Evolutionary conservation across 352 stramenopile genomes (phyloP), one percentile per base, ranked within the genome.

Genomic region (Phytophthora lateralis): DNA sequence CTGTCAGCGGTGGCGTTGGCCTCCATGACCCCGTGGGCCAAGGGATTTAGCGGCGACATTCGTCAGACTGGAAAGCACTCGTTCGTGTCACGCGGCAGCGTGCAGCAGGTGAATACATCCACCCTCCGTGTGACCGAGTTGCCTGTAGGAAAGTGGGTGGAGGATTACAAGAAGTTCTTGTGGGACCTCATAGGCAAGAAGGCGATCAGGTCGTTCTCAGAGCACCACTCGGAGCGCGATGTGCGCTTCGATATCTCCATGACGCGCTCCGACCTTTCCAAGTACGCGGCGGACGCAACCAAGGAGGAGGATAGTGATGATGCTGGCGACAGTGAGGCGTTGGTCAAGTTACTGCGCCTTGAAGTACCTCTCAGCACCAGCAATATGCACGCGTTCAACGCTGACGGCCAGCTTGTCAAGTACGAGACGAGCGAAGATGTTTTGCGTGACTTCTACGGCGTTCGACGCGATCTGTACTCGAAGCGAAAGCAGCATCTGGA

Each of bases 301-400:
- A 63, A 75, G 35, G 18, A 62, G 5, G 53, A 37, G 0, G 37
- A 45, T 21, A 67, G 61, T 35, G 59, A 64, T 14, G 55, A 69
- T 55, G 53, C 57, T n/a, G 58, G 47, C 0, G 57, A 63, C 37
- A 72, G 66, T 29, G 63, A 74, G 45, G 82, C 82, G 8, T 74
- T 99, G 2, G 58, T 91, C 42, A 97, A 94, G 69, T 49, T 91
- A 8, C 88, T 99, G 78, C 99, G 99, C 66, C 84, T 99, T 6
- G 94, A 97, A 60, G 82, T 78, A 15, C 97, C 79, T 10, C 67
- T 99, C n/a, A 93, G 88, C 15, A 98, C 93, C 10, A 97, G 82
- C 38, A 99, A 99, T 75, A 99, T 99, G 97, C 94, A 98, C 59
- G 73, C 98, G 5, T 99, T 99, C 71, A 91, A 99, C 63, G 69